phyloP scores from a whole-genome alignment of 108 stramenopile species.

The Licmophora abbreviata region DNA sequence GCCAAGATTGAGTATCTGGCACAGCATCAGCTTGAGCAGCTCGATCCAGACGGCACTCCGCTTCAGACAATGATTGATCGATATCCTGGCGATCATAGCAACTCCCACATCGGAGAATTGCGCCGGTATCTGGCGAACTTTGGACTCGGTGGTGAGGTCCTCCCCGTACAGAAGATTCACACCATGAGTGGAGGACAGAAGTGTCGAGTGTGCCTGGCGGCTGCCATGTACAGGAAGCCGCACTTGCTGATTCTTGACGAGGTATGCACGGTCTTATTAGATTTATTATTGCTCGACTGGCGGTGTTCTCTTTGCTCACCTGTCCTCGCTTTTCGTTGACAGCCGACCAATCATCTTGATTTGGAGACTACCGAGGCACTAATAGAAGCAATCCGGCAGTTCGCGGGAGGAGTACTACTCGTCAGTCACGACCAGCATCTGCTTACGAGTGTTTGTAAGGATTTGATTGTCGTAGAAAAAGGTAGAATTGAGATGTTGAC shows the following conservation, averaged over 20 bases:
- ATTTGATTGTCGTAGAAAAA: slow-evolving; percentile 79
- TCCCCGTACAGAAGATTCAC: slow-evolving; percentile 70
- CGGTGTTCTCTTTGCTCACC: too few species aligned
- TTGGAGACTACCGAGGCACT: slow-evolving; percentile 72
- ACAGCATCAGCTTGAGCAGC: slow-evolving; percentile 91
- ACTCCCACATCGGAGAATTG: slow-evolving; percentile 49
- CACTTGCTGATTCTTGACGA: slow-evolving; percentile 54
- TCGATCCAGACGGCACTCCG: slow-evolving; percentile 77
- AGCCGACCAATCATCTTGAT: slow-evolving; percentile 54
- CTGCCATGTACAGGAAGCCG: slow-evolving; percentile 62
- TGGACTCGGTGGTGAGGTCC: slow-evolving; percentile 53
- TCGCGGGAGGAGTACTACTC: slow-evolving; percentile 74
- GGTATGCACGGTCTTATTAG: too few species aligned
- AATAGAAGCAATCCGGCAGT: slow-evolving; percentile 63
- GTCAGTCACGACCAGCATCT: slow-evolving; percentile 88
- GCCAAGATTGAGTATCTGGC: slow-evolving; percentile 86
- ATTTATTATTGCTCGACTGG: too few species aligned
- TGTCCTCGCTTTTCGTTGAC: slow-evolving; percentile 1
- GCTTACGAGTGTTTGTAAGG: slow-evolving; percentile 68
- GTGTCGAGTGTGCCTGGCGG: slow-evolving; percentile 68
- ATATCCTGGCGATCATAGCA: slow-evolving; percentile 69
- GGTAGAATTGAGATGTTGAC: slow-evolving; percentile 34
- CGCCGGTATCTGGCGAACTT: slow-evolving; percentile 71
- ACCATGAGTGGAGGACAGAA: slow-evolving; percentile 89
- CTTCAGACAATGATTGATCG: slow-evolving; percentile 57